Evolutionary conservation across 352 stramenopile species (phyloP).

Genomic region (Phytophthora pini): DNA sequence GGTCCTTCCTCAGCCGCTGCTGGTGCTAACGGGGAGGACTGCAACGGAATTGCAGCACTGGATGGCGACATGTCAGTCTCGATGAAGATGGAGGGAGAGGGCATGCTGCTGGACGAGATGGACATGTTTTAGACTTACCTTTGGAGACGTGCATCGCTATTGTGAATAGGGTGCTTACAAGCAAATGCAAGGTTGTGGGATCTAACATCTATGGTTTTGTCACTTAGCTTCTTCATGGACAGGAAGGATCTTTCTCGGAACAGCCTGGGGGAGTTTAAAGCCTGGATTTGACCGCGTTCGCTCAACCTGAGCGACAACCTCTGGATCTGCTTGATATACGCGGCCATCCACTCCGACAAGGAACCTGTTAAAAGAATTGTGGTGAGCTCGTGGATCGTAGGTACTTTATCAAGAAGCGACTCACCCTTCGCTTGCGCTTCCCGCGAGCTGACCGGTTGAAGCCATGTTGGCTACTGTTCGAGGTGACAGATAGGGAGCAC

Average conservation of each 20-base stretch:
- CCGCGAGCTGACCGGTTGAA: conserved; percentile 43
- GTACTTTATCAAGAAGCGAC: conserved; percentile 15
- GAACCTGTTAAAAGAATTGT: conserved; percentile 44
- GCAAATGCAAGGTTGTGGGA: conserved; percentile 1
- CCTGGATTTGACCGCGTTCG: conserved; percentile 47
- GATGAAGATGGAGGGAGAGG: conserved; percentile 87
- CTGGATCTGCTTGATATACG: conserved; percentile 80
- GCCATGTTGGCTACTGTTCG: conserved; percentile 26
- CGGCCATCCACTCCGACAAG: conserved; percentile 83
- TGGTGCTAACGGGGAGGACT: conserved; percentile 59
- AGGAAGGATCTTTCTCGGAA: conserved; percentile 32
- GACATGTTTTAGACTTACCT: conserved; percentile 70
- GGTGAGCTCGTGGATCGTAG: not conserved
- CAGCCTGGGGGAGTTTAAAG: conserved; percentile 56
- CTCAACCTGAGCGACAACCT: conserved; percentile 60
- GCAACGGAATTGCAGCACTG: conserved; percentile 77
- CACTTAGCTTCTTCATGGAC: conserved; percentile 29
- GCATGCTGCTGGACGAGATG: conserved; percentile 89
- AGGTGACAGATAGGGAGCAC: conserved; percentile 42
- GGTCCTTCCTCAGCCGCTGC: conserved; percentile 30
- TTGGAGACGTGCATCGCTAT: not conserved
- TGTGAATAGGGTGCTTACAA: conserved; percentile 5
- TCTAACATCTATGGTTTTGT: conserved; percentile 17
- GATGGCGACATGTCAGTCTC: conserved; percentile 74
- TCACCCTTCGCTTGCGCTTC: conserved; percentile 77